Evolutionary conservation across 2,329 filamentous ascomycete genomes (phyloP), one percentile per base, ranked within the genome.

Genomic region (Aspergillus intermedius): DNA sequence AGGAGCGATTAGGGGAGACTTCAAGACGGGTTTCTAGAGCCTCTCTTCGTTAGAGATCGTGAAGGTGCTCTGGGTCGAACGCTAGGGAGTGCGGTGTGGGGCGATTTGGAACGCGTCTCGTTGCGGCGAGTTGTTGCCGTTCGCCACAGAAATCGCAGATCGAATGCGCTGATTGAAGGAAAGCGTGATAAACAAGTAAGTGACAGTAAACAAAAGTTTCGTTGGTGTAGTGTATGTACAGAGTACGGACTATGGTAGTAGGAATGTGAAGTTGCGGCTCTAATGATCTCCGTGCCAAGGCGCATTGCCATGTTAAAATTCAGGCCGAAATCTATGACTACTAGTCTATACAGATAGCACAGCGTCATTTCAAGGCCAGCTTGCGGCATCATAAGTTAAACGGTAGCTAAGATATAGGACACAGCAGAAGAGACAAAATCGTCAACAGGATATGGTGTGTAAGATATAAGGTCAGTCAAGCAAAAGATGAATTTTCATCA

Each of bases 371-470:
- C 55, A 58, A 58, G 55, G 50, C 53, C 52, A 59, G 55, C 57
- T 58, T 59, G 49, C 51, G 56, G 57, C 59, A 63, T 69, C 65
- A 58, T 67, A 62, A 68, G 59, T 61, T 67, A 67, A 68, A 68
- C 65, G 57, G 58, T 63, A 61, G 64, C 62, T 69, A 69, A 67
- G 65, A 67, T 69, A 68, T 65, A 68, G 56, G 19, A 15, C 62
- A 65, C 62, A 66, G 59, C 54, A 60, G 54, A 57, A 65, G 60
- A 61, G 58, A 63, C 67, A 68, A 58, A 62, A 62, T 67, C 64
- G 63, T 64, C 37, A 21, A 40, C 37, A 40, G 34, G 5, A 37
- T 7, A 37, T 37, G 34, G 34, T 37, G 8, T 15, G 17, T 15
- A 19, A 19, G 17, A 10, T 40, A 40, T 61, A 67, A 59, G 57